A percentile compares a stretch with the other conserved stretches of the same genome.
Evolutionary conservation across 164 flowering plant genomes (phyloP).

Genomic region (Aristolochia californica): DNA sequence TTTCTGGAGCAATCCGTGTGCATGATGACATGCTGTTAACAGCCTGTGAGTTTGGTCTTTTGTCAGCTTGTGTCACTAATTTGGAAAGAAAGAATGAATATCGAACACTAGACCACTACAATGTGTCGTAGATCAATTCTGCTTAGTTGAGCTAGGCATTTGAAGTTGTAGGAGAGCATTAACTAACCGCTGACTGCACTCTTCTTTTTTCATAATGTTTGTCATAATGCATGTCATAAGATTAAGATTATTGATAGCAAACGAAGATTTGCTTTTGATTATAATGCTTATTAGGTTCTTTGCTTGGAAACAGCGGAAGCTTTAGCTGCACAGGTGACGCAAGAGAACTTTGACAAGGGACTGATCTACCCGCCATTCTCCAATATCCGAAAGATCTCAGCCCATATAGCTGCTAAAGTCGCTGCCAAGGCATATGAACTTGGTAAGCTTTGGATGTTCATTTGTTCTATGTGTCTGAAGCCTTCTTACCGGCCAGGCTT

Average conservation of each 20-base stretch:
- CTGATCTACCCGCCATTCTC: conserved; percentile 75
- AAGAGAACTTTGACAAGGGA: conserved; percentile 64
- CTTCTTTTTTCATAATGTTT: too few species aligned
- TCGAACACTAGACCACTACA: too few species aligned
- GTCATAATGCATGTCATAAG: not conserved
- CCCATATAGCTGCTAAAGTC: conserved; percentile 82
- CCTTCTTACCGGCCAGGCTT: not conserved
- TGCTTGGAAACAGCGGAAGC: conserved; percentile 57
- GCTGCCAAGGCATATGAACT: conserved; percentile 94
- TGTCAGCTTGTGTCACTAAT: not conserved
- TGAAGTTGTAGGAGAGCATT: too few species aligned
- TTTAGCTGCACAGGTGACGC: conserved; percentile 64
- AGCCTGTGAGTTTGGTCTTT: conserved; percentile 48
- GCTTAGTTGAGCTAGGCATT: too few species aligned
- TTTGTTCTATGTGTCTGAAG: too few species aligned
- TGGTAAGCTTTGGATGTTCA: conserved; percentile 33
- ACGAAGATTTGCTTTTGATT: not conserved
- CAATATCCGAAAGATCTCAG: conserved; percentile 81
- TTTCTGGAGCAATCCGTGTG: conserved; percentile 90
- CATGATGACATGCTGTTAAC: conserved; percentile 95
- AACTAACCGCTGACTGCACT: too few species aligned
- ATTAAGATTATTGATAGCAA: not conserved
- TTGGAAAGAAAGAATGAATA: too few species aligned
- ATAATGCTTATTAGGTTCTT: not conserved
- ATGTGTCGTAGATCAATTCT: too few species aligned